phyloP scores from a whole-genome alignment of 2,329 filamentous ascomycete genomes.

The Eurotiales sp. region DNA sequence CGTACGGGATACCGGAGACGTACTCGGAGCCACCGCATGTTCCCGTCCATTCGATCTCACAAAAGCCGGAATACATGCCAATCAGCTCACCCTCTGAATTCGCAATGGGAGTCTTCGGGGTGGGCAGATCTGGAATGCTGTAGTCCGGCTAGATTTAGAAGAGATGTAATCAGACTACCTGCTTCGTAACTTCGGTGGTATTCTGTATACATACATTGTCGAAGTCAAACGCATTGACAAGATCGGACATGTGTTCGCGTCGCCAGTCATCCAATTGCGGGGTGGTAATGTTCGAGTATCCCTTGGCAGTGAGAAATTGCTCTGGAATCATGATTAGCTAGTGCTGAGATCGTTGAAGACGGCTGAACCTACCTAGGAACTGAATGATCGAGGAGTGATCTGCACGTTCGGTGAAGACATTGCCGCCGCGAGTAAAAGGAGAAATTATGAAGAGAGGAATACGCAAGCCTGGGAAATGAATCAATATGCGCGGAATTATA shows the following conservation, averaged over 20 bases:
- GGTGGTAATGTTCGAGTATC: slow-evolving; percentile 3
- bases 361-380: slow-evolving; percentile 37
- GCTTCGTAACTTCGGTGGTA: background rate
- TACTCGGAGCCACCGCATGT: slow-evolving; percentile 40
- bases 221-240: slow-evolving; percentile 31
- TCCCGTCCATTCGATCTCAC: slow-evolving; percentile 5
- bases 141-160: slow-evolving; percentile 42
- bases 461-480: slow-evolving; percentile 34
- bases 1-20: slow-evolving; percentile 31
- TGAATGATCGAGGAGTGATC: slow-evolving; percentile 56
- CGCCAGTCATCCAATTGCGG: slow-evolving; percentile 4
- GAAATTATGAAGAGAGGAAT: slow-evolving; percentile 55
- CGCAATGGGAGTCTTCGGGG: slow-evolving; percentile 39
- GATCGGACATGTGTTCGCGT: slow-evolving; percentile 5
- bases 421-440: slow-evolving; percentile 52
- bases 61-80: slow-evolving; percentile 21
- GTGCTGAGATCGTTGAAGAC: too few species aligned
- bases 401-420: slow-evolving; percentile 52
- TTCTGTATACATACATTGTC: slow-evolving; percentile 24
- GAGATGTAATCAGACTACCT: slow-evolving; percentile 2
- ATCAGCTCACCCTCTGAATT: slow-evolving; percentile 25
- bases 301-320: slow-evolving; percentile 7
- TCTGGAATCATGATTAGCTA: too few species aligned
- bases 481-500: background rate
- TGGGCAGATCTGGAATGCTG: slow-evolving; percentile 46